phyloP scores from a whole-genome alignment of 805 yeast species.

The Yamadazyma endophytica region DNA sequence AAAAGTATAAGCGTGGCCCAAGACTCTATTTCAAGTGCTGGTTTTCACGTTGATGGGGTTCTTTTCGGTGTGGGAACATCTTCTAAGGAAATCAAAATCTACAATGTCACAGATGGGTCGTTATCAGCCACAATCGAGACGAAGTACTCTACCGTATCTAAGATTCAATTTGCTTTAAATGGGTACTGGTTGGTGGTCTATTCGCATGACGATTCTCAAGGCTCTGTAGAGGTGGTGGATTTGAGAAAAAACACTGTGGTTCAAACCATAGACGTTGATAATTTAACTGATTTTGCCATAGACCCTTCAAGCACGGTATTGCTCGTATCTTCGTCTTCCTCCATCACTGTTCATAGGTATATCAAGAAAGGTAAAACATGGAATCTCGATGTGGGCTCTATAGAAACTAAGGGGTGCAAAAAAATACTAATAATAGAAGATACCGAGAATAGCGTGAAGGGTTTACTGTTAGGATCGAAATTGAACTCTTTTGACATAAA shows the following conservation, averaged over 20 bases:
- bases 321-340: constrained; percentile 15
- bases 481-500: too few relatives aligned
- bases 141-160: constrained; percentile 19
- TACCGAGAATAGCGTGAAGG: too few relatives aligned
- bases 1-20: background rate
- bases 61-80: constrained; percentile 37
- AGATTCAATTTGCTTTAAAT: constrained; percentile 53
- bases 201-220: constrained; percentile 13
- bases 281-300: constrained; percentile 19
- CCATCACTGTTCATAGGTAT: constrained; percentile 29
- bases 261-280: constrained; percentile 22
- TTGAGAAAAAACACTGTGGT: constrained; percentile 36
- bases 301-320: constrained; percentile 36
- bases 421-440: background rate
- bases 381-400: constrained; percentile 9
- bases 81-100: constrained; percentile 30
- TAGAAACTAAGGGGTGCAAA: background rate
- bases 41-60: constrained; percentile 48
- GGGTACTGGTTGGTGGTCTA: constrained; percentile 57
- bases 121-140: constrained; percentile 29
- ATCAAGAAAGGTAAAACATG: constrained; percentile 38
- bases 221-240: constrained; percentile 42
- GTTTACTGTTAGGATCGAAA: too few relatives aligned
- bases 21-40: constrained; percentile 14
- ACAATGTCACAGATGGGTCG: constrained; percentile 35